phyloP scores from a whole-genome alignment of 2,329 filamentous ascomycete genomes.

The Cladophialophora psammophila region DNA sequence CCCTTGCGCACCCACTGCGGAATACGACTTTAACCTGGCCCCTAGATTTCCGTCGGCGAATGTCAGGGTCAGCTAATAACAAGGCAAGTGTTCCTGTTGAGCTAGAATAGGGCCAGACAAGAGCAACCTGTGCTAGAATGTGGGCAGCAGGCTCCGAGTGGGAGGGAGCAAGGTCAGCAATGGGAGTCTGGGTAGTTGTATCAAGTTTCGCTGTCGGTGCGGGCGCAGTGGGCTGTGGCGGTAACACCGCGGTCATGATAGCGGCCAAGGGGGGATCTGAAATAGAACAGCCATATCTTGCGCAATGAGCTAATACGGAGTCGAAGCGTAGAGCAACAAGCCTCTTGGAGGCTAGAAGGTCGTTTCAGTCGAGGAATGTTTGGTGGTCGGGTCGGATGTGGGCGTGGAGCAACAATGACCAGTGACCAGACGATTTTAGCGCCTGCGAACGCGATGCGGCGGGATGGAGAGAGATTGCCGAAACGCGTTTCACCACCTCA shows the following conservation, averaged over 20 bases:
- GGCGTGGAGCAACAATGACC: constrained; percentile 22
- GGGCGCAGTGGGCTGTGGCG: constrained; percentile 10
- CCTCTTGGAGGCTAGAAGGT: neutral
- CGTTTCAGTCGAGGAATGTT: constrained; percentile 21
- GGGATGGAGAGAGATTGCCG: constrained; percentile 23
- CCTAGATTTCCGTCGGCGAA: constrained; percentile 75
- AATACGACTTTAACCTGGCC: constrained; percentile 86
- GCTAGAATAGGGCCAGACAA: constrained; percentile 91
- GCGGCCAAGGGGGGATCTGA: neutral
- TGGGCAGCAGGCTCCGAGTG: constrained; percentile 43
- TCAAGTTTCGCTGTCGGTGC: constrained; percentile 18
- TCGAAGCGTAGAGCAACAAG: neutral
- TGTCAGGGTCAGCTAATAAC: constrained; percentile 83
- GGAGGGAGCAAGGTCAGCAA: constrained; percentile 52
- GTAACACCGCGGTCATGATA: constrained; percentile 33
- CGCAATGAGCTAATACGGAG: neutral
- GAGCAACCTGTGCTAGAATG: constrained; percentile 76
- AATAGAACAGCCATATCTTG: constrained; percentile 28
- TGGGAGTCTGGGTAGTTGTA: constrained; percentile 35
- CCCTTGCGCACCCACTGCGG: constrained; percentile 71
- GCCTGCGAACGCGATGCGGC: constrained; percentile 25
- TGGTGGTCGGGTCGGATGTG: constrained; percentile 9
- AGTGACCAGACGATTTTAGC: constrained; percentile 27
- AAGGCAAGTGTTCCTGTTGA: constrained; percentile 77
- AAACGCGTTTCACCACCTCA: constrained; percentile 23